A percentile compares a stretch with the other conserved stretches of the same genome.
Evolutionary conservation across 768 basidiomycete species (phyloP).

Genomic region (Strobilomyces echinocephalus): DNA sequence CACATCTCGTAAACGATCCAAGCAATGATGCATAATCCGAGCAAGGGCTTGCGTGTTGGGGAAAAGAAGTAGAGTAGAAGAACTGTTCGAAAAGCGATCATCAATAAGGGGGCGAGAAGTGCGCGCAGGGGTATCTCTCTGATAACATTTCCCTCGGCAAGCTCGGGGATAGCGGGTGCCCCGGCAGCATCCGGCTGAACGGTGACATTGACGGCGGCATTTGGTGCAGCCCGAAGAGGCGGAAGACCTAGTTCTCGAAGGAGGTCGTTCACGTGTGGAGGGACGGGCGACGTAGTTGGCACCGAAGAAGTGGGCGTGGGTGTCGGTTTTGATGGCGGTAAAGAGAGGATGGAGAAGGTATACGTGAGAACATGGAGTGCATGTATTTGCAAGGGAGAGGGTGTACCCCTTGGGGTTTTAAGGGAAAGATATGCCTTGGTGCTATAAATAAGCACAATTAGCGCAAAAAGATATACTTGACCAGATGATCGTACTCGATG

Average conservation of each 20-base stretch:
- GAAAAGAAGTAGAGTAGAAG: slow-evolving; percentile 75
- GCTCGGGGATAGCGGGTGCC: slow-evolving; percentile 15
- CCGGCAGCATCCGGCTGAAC: slow-evolving; percentile 16
- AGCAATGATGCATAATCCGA: slow-evolving; percentile 58
- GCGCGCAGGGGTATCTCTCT: slow-evolving; percentile 64
- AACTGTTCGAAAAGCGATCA: slow-evolving; percentile 64
- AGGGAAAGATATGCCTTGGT: slow-evolving; percentile 50
- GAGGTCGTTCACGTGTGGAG: slow-evolving; percentile 53
- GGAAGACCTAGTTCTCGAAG: slow-evolving; percentile 64
- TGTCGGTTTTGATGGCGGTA: slow-evolving; percentile 42
- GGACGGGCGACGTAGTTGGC: slow-evolving; percentile 26
- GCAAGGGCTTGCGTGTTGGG: slow-evolving; percentile 65
- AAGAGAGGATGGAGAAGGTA: slow-evolving; percentile 51
- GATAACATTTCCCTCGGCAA: slow-evolving; percentile 33
- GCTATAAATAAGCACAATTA: slow-evolving; percentile 15
- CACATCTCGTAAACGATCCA: slow-evolving; percentile 78
- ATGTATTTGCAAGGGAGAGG: slow-evolving; percentile 58
- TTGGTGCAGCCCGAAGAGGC: slow-evolving; percentile 38
- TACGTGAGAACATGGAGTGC: slow-evolving; percentile 38
- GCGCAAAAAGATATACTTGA: background rate
- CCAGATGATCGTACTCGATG: slow-evolving; percentile 14
- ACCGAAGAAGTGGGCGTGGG: slow-evolving; percentile 27
- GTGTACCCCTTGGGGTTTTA: slow-evolving; percentile 38
- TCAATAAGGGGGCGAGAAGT: slow-evolving; percentile 57
- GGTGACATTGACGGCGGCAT: slow-evolving; percentile 19